phyloP scores from a whole-genome alignment of 768 basidiomycete genomes.

The Podaxis sp. region DNA sequence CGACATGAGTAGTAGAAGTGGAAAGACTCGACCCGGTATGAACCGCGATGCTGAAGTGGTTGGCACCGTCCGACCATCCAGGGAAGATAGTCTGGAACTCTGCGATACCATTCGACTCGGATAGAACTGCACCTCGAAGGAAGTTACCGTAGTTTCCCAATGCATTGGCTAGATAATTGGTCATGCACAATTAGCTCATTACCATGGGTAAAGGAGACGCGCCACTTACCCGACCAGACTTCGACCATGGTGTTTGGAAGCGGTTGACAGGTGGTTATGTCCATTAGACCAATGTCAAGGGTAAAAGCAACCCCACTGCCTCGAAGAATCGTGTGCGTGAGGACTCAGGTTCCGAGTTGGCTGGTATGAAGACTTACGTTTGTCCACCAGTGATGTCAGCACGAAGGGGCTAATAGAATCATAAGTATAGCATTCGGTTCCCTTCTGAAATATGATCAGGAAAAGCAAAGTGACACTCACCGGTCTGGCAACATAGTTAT shows the following conservation, averaged over 20 bases:
- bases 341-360: neutral
- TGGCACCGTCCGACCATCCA: slow-evolving; percentile 31
- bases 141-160: slow-evolving; percentile 32
- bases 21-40: slow-evolving; percentile 25
- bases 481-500: slow-evolving; percentile 4
- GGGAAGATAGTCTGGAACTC: slow-evolving; percentile 38
- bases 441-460: neutral
- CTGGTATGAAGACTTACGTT: slow-evolving; percentile 18
- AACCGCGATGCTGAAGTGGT: slow-evolving; percentile 36
- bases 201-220: neutral
- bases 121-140: slow-evolving; percentile 32
- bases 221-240: slow-evolving; percentile 28
- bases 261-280: slow-evolving; percentile 38
- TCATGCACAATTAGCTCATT: neutral
- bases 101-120: slow-evolving; percentile 34
- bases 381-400: slow-evolving; percentile 27
- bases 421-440: neutral
- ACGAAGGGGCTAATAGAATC: slow-evolving; percentile 20
- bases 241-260: slow-evolving; percentile 37
- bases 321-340: neutral
- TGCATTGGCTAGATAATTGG: slow-evolving; percentile 28
- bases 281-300: slow-evolving; percentile 37
- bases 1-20: slow-evolving; percentile 28
- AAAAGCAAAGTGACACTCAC: neutral
- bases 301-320: slow-evolving; percentile 32